Evolutionary conservation across 495 filamentous ascomycete species (phyloP), one percentile per base, ranked within the genome.

Genomic region (Cenococcum geophilum): DNA sequence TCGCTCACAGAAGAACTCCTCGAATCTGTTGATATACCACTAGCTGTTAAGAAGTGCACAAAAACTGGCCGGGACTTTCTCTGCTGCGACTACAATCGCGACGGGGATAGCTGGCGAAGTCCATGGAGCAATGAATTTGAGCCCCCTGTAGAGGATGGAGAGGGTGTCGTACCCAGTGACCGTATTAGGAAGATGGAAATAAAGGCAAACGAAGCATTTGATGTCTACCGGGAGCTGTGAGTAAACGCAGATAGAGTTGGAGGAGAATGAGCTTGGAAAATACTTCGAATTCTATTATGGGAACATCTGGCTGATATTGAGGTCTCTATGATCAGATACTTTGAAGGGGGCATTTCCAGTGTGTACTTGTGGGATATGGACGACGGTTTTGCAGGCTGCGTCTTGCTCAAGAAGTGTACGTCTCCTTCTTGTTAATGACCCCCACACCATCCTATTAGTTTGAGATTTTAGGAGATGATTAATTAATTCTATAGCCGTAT

Each of bases 321-420:
- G 18, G 11, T 18, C 14, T 45, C 11, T 4, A 16, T 10, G 32
- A 27, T 14, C 61, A 80, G 78, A 55, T 98, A 99, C 76, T 99
- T 97, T 69, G 93, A 97, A 77, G 95, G 93, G 11, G 93, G 93
- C 11, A 88, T 97, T 22, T 88, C 86, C 43, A 93, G 88, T 65
- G 95, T 96, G 10, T 99, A 99, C 75, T 89, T 99, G 63, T 99
- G 93, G 93, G 95, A 97, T 73, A 74, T 97, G 76, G 95, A 99
- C 70, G 93, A 97, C 75, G 95, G 93, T 27, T 99, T 99, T 75
- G 95, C 93, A 0, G 93, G 93, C 1, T 93, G 96, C 35, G 89
- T 97, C 43, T 75, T 99, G 59, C 74, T 99, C 64, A 97, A 97
- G 78, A 99, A 99, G 76, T 84, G 89, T 91, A 73, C 27, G 80